Percentiles rank a stretch among this genome's conserved stretches.
These are phyloP conservation scores for Fusarium algeriense DNA, from an alignment of 2,329 filamentous ascomycete species.

Conservation along the genomic window DNA sequence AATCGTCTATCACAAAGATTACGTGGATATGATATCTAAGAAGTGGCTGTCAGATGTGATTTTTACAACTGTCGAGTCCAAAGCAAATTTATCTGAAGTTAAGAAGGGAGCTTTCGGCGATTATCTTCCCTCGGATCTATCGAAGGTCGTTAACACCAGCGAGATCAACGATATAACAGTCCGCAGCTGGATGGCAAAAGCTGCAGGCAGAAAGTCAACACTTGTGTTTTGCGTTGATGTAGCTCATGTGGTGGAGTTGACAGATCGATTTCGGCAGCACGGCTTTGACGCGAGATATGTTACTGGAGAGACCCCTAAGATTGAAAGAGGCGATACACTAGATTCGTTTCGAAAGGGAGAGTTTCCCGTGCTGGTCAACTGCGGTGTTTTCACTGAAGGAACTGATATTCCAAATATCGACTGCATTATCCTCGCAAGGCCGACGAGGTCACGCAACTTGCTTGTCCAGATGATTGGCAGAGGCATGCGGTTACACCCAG, in stretches of 20 bases:
- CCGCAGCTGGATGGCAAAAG: slow-evolving; percentile 85
- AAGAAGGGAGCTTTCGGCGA: slow-evolving; percentile 74
- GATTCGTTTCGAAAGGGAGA: slow-evolving; percentile 80
- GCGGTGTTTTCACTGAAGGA: slow-evolving; percentile 95
- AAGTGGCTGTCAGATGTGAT: slow-evolving; percentile 93
- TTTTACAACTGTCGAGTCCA: slow-evolving; percentile 91
- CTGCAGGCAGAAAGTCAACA: slow-evolving; percentile 80
- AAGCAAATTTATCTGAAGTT: slow-evolving; percentile 81
- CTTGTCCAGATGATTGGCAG: slow-evolving; percentile 98
- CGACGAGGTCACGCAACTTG: slow-evolving; percentile 92
- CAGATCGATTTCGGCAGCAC: slow-evolving; percentile 78
- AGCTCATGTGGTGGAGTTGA: slow-evolving; percentile 81
- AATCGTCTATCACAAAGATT: slow-evolving; percentile 92
- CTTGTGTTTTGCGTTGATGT: slow-evolving; percentile 95
- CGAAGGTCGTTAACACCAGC: slow-evolving; percentile 83
- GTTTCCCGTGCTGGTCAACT: slow-evolving; percentile 92
- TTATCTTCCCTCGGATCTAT: slow-evolving; percentile 83
- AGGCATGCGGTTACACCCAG: slow-evolving; percentile 84
- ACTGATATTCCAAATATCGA: slow-evolving; percentile 98
- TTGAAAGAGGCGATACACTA: slow-evolving; percentile 76
- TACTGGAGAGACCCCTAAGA: slow-evolving; percentile 81
- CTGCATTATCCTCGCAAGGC: slow-evolving; percentile 87
- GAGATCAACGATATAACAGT: slow-evolving; percentile 87
- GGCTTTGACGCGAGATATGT: slow-evolving; percentile 88
- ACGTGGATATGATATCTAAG: slow-evolving; percentile 78